phyloP scores from a whole-genome alignment of 2,329 filamentous ascomycete genomes.

The Tolypocladium amazonense region DNA sequence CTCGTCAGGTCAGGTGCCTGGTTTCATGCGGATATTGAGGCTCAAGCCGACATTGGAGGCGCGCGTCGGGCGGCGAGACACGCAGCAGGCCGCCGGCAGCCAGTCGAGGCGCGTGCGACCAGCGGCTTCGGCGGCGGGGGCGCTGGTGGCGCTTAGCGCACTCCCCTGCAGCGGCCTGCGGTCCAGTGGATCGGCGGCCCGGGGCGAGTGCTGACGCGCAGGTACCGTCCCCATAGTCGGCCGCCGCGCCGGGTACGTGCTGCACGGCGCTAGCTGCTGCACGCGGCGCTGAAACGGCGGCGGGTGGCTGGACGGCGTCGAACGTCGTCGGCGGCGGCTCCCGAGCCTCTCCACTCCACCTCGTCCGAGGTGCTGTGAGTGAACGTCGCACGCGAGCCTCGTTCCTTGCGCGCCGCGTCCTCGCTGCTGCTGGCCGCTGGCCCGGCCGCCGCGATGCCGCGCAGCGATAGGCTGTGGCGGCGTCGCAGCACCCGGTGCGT shows the following conservation, averaged over 20 bases:
- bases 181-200: not conserved
- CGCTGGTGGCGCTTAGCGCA: not conserved
- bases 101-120: slow-evolving; percentile 4
- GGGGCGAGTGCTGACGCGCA: not conserved
- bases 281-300: not conserved
- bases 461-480: slow-evolving; percentile 2
- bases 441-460: not conserved
- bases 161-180: not conserved
- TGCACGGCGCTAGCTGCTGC: not conserved
- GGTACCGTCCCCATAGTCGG: not conserved
- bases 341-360: not conserved
- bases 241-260: not conserved
- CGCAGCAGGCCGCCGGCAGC: not conserved
- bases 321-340: not conserved
- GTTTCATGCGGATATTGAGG: not conserved
- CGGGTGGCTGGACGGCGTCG: not conserved
- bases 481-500: slow-evolving; percentile 2
- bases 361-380: not conserved
- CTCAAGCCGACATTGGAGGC: no score
- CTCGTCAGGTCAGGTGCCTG: not conserved
- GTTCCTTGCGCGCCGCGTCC: not conserved
- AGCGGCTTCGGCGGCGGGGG: not conserved
- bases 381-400: not conserved
- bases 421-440: not conserved
- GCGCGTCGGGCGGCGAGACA: not conserved